A percentile compares a stretch with the other conserved stretches of the same genome.
These are phyloP conservation scores for Alternaria infectoria DNA, from an alignment of 2,329 filamentous ascomycete genomes.

Conservation along the genomic window DNA sequence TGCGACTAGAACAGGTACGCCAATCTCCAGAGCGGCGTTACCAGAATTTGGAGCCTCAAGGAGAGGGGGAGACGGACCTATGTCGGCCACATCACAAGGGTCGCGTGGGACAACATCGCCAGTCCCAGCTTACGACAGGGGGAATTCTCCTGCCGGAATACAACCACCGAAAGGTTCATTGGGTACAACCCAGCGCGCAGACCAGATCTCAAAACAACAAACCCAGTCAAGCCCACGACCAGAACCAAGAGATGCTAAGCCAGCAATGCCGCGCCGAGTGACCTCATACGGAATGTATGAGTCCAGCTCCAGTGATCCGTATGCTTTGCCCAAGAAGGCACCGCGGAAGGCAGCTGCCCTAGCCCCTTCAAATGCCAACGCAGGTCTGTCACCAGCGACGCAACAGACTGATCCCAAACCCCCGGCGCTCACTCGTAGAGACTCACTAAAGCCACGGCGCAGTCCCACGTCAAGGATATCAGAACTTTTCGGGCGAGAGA, in stretches of 20 bases:
- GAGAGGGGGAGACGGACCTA: neutral
- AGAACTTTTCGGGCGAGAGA: neutral
- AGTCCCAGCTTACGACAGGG: neutral
- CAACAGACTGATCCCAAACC: neutral
- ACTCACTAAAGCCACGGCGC: neutral
- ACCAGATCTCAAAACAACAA: neutral
- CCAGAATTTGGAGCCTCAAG: neutral
- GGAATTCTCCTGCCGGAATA: too few relatives aligned
- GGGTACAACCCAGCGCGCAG: neutral
- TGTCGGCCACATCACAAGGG: neutral
- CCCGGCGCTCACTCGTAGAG: neutral
- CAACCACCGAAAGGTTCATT: neutral
- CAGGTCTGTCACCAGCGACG: neutral
- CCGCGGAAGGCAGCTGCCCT: neutral
- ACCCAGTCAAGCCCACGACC: neutral
- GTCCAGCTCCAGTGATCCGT: neutral
- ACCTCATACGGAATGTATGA: slow-evolving; percentile 1
- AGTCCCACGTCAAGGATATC: neutral
- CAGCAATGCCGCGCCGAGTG: neutral
- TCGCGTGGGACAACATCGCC: neutral
- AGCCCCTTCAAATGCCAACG: neutral
- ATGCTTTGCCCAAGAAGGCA: neutral
- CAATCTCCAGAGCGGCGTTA: neutral
- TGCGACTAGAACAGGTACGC: neutral
- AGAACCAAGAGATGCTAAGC: neutral